Evolutionary conservation across 495 filamentous ascomycete species (phyloP).

Genomic region (Aspergillus taichungensis): DNA sequence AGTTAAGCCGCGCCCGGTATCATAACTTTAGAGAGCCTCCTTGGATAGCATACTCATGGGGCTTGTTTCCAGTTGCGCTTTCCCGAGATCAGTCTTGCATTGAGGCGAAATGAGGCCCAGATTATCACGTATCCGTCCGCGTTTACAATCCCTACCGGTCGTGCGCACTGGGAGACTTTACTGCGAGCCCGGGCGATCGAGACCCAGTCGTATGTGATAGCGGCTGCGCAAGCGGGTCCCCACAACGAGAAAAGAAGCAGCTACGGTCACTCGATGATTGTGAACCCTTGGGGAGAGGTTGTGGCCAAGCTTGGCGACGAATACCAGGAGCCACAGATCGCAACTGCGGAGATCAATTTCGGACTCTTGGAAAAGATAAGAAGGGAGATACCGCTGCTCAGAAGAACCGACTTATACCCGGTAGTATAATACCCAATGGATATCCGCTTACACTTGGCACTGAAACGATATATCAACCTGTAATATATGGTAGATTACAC

Average conservation of each 20-base stretch:
- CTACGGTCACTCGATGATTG: conserved; percentile 83
- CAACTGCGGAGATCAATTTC: conserved; percentile 42
- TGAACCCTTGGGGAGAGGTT: conserved; percentile 82
- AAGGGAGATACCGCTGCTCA: conserved; percentile 54
- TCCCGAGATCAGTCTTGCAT: conserved; percentile 61
- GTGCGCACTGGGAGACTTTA: conserved; percentile 75
- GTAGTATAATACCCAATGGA: conserved; percentile 30
- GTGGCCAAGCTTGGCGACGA: conserved; percentile 52
- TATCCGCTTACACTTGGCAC: conserved; percentile 41
- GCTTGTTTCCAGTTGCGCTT: conserved; percentile 52
- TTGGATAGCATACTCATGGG: not conserved
- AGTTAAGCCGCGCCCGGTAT: conserved; percentile 7
- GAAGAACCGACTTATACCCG: conserved; percentile 56
- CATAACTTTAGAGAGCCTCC: too few relatives aligned
- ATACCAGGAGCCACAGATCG: conserved; percentile 42
- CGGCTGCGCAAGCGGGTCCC: conserved; percentile 71
- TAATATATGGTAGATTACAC: conserved; percentile 46
- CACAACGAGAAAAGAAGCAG: conserved; percentile 75
- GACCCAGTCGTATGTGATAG: conserved; percentile 78
- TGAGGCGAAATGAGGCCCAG: conserved; percentile 60
- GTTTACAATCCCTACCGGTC: conserved; percentile 81
- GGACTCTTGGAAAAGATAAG: conserved; percentile 43
- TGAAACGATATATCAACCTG: conserved; percentile 52
- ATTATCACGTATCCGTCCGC: conserved; percentile 83
- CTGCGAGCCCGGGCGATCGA: conserved; percentile 81